Evolutionary conservation across 129 eudicot species (phyloP).

Genomic region (Heracleum sosnowskyi): DNA sequence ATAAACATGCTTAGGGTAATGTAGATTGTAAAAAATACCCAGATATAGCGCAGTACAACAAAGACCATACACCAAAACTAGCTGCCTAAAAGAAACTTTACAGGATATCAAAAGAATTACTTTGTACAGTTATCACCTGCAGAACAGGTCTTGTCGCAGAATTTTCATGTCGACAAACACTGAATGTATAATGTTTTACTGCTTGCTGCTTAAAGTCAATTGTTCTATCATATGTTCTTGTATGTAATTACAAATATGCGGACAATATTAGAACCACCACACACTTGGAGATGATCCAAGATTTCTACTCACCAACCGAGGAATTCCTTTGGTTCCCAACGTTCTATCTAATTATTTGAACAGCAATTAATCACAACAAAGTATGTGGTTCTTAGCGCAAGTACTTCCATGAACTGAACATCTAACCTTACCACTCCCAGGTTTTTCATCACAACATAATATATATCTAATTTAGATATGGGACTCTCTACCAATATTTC

Average conservation of each 20-base stretch:
- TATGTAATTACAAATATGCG: not conserved
- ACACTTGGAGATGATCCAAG: not conserved
- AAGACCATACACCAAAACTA: too few relatives aligned
- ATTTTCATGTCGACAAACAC: too few relatives aligned
- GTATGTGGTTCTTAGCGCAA: not conserved
- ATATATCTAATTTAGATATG: not conserved
- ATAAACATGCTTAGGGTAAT: too few relatives aligned
- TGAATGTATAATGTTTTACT: not conserved
- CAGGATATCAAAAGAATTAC: too few relatives aligned
- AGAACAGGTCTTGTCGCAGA: too few relatives aligned
- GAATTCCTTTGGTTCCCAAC: not conserved
- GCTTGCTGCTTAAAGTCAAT: too few relatives aligned
- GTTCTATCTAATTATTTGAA: too few relatives aligned
- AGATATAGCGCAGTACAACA: too few relatives aligned
- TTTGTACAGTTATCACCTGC: not conserved
- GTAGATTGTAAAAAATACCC: too few relatives aligned
- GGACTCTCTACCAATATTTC: not conserved
- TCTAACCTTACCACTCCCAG: not conserved
- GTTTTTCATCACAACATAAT: not conserved
- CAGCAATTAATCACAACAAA: not conserved
- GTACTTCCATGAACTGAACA: not conserved
- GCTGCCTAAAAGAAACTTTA: too few relatives aligned
- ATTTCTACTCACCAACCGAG: not conserved
- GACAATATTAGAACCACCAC: not conserved
- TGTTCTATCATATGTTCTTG: not conserved